Evolutionary conservation across 768 basidiomycete species (phyloP), one percentile per base, ranked within the genome.

Genomic region (Serendipita vermifera): DNA sequence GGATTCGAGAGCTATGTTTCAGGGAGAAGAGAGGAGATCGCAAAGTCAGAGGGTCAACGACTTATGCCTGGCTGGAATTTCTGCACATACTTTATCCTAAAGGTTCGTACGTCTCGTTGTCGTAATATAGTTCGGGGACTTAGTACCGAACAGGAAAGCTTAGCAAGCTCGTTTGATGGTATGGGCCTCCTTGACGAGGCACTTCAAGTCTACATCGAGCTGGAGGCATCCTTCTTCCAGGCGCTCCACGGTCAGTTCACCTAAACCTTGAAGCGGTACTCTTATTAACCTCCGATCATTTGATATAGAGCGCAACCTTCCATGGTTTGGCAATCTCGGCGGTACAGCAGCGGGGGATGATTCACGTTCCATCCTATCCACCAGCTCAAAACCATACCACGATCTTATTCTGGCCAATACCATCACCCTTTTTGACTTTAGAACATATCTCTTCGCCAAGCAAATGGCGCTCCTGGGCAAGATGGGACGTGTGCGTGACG

Each of bases 51-150:
- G 64, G 77, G 80, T 46, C 89, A 97, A 68, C 77, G 88, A 56
- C 78, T 85, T 62, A 87, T 92, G 80, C 90, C 91, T 1, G 94
- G 96, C 6, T 99, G 96, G 96, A 96, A 96, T 65, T 99, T 96
- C 66, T 93, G 92, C 67, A 92, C 87, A 0, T 98, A 93, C 72
- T 97, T 97, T 69, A 81, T 92, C 53, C 73, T 93, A 33, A 99
- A 98, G 81, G 94, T 90, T 55, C 57, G 73, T 24, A 1, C 54
- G n/a, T 22, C 53, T 56, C 13, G 46, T 55, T 33, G 15, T 29
- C 3, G 29, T 0, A 31, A 5, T 38, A 17, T 38, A 13, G 24
- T 20, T 6, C 32, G 14, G 20, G 29, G 35, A 22, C 3, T 1
- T 14, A 31, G 5, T 38, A 38, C 32, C 20, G 40, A 55, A 27